Evolutionary conservation across 169 alveolate genomes (phyloP).

Genomic region (Plasmodium relictum): DNA sequence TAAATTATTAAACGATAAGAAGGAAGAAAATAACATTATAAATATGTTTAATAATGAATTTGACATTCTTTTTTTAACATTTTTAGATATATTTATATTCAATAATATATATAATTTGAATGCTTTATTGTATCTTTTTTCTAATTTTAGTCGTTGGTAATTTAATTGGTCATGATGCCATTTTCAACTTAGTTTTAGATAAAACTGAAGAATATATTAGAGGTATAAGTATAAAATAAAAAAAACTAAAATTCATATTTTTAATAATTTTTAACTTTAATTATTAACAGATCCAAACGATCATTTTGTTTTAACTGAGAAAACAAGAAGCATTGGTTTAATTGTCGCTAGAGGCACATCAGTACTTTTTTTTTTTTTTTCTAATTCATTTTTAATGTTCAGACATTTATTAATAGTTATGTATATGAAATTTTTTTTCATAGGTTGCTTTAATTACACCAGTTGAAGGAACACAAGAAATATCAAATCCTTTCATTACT

Average conservation of each 20-base stretch:
- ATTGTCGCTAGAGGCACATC: slow-evolving; percentile 94
- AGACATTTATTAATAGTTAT: background rate
- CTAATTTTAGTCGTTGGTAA: slow-evolving; percentile 86
- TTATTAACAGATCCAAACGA: slow-evolving; percentile 87
- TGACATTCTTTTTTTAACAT: too few relatives aligned
- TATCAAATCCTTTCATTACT: slow-evolving; percentile 87
- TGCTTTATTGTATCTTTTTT: slow-evolving; percentile 13
- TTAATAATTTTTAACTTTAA: background rate
- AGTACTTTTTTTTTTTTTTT: slow-evolving; percentile 74
- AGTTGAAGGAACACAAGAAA: slow-evolving; percentile 90
- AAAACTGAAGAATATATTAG: slow-evolving; percentile 91
- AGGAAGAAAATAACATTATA: background rate
- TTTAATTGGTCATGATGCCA: slow-evolving; percentile 92
- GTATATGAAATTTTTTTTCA: background rate
- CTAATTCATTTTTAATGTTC: background rate
- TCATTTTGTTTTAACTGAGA: slow-evolving; percentile 83
- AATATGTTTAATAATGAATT: background rate
- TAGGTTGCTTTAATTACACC: slow-evolving; percentile 89
- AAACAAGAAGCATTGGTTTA: slow-evolving; percentile 89
- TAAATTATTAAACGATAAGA: background rate
- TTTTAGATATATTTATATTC: too few relatives aligned
- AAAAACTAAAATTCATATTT: background rate
- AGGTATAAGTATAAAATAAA: slow-evolving; percentile 80
- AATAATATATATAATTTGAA: background rate
- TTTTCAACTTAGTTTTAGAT: slow-evolving; percentile 90